A percentile compares a stretch with the other conserved stretches of the same genome.
Evolutionary conservation across 2,329 filamentous ascomycete genomes (phyloP).

Genomic region (Chaetomium sp.): DNA sequence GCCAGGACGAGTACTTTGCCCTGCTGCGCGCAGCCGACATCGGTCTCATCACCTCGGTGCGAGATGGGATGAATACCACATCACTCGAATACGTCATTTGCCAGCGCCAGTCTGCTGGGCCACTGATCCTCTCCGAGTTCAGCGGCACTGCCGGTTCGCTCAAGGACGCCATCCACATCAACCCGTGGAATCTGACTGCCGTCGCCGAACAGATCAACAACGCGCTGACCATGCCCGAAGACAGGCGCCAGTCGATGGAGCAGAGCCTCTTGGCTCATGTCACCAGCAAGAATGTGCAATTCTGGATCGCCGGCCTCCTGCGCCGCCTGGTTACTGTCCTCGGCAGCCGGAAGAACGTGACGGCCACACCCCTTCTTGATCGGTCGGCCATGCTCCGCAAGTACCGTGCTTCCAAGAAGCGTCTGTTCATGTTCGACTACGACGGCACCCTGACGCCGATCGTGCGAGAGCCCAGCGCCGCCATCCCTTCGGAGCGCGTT

Average conservation of each 20-base stretch:
- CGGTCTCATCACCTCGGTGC: conserved; percentile 90
- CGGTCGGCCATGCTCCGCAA: conserved; percentile 69
- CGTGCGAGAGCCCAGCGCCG: conserved; percentile 85
- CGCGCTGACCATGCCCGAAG: conserved; percentile 73
- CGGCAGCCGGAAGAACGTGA: conserved; percentile 71
- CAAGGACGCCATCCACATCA: conserved; percentile 88
- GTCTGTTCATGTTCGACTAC: conserved; percentile 98
- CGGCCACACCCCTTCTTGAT: conserved; percentile 81
- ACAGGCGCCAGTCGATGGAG: conserved; percentile 70
- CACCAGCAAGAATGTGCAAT: conserved; percentile 79
- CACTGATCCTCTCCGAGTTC: conserved; percentile 93
- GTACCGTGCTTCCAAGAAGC: conserved; percentile 74
- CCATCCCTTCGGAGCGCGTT: conserved; percentile 82
- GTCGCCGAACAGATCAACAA: conserved; percentile 82
- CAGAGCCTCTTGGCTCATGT: conserved; percentile 79
- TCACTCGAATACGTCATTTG: conserved; percentile 93
- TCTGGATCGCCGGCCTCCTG: conserved; percentile 81
- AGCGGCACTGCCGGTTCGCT: conserved; percentile 89
- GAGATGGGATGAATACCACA: conserved; percentile 97
- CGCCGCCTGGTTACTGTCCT: conserved; percentile 79
- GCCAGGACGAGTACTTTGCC: conserved; percentile 89
- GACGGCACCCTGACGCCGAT: conserved; percentile 96
- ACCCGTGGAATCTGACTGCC: conserved; percentile 87
- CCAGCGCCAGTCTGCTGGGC: conserved; percentile 83
- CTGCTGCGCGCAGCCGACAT: conserved; percentile 89